Evolutionary conservation across 306 rosid species (phyloP).

Genomic region (Cotoneaster glaucophyllus): DNA sequence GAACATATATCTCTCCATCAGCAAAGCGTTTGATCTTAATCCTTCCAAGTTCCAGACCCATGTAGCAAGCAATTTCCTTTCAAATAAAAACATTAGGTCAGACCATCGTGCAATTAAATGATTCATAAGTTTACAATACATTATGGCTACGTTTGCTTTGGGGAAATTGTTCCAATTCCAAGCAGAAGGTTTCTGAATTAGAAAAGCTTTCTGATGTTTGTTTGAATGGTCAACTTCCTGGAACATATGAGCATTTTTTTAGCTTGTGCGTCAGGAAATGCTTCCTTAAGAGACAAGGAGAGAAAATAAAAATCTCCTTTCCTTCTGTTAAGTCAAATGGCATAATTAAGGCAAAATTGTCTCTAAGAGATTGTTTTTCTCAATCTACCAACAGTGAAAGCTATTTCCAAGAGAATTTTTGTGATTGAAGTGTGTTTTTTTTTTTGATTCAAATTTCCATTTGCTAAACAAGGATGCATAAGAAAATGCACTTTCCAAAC

Average conservation of each 20-base stretch:
- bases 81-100: constrained; percentile 5
- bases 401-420: not conserved
- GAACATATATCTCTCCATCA: constrained; percentile 93
- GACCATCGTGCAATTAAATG: not conserved
- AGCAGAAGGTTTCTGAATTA: not conserved
- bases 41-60: constrained; percentile 87
- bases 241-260: not conserved
- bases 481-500: not conserved
- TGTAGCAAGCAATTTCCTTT: constrained; percentile 90
- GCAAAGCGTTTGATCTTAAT: constrained; percentile 94
- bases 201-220: not conserved
- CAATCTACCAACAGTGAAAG: not conserved
- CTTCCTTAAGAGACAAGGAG: not conserved
- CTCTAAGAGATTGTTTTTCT: not conserved
- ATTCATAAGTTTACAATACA: not conserved
- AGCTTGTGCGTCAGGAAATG: not conserved
- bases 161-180: not conserved
- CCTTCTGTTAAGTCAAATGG: not conserved
- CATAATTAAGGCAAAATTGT: not conserved
- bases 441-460: not conserved
- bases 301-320: not conserved
- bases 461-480: not conserved
- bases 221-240: not conserved
- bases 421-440: no score
- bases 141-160: not conserved